These are phyloP conservation scores for Epichloe elymi DNA, from an alignment of 2,329 filamentous ascomycete species.

Conservation along the genomic window DNA sequence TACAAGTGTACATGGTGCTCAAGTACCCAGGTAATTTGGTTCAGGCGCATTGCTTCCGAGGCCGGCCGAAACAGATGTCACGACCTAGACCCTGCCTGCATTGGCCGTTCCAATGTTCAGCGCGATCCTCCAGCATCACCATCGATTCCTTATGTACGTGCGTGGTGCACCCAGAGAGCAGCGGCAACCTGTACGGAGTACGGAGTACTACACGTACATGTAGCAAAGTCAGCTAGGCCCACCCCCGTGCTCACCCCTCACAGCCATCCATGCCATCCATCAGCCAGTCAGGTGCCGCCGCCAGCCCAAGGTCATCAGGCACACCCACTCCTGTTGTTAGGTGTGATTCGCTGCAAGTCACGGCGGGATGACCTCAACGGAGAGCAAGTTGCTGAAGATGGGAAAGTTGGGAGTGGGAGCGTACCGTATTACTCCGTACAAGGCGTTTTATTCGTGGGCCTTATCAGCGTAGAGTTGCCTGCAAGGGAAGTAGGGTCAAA, in stretches of 20 bases:
- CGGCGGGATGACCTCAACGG: slow-evolving; percentile 1
- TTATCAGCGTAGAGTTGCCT: too few species aligned
- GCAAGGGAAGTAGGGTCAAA: too few species aligned
- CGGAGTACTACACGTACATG: too few species aligned
- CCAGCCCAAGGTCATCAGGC: slow-evolving; percentile 12
- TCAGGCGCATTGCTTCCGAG: too few species aligned
- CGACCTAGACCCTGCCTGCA: not conserved
- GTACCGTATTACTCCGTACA: too few species aligned
- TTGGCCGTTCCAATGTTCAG: not conserved
- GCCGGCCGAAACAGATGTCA: too few species aligned
- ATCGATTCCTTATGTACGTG: not conserved
- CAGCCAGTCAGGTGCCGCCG: slow-evolving; percentile 14
- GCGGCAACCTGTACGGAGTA: not conserved
- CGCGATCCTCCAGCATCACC: too few species aligned
- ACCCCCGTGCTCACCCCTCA: not conserved
- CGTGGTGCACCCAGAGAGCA: not conserved
- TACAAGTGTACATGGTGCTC: too few species aligned
- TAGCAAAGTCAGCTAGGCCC: not conserved
- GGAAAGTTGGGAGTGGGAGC: not conserved
- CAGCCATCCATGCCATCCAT: slow-evolving; percentile 5
- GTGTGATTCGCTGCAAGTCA: slow-evolving; percentile 6
- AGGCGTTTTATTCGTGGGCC: too few species aligned
- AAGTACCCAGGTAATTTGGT: not conserved
- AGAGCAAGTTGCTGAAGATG: not conserved
- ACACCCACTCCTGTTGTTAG: slow-evolving; percentile 7